Evolutionary conservation across 139 green algal genomes (phyloP), one percentile per base, ranked within the genome.

Genomic region (Chlamydomonas schloesseri): DNA sequence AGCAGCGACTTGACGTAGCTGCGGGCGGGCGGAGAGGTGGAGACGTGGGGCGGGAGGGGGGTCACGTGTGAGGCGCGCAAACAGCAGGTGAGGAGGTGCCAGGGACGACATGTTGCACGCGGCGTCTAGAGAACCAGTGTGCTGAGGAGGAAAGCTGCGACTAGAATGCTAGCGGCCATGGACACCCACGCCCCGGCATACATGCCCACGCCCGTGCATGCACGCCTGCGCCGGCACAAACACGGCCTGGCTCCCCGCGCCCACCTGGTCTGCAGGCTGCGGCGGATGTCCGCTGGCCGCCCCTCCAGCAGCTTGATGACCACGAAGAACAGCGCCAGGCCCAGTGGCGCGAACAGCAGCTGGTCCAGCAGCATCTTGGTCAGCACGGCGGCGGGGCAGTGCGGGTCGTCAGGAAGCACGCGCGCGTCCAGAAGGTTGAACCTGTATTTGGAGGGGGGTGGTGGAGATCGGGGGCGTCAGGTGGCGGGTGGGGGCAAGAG

Each of bases 361-460:
- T 94, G 91, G 73, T 94, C 91, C 23, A 87, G 57, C 21, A 80
- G 46, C 21, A 76, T 93, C 82, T 94, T 94, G 67, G 72, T 77
- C 21, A 90, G 17, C 1, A 85, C 67, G 47, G 79, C 79, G 46
- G 79, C 67, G 46, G 65, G 65, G 46, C 65, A 77, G 79, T 85
- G 79, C 55, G 79, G 79, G 67, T 85, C 65, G 23, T 85, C 79
- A 3, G 79, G 79, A 47, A 76, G 55, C n/a, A 85, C 69, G 47
- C 31, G n/a, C 3, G 18, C 23, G 67, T 85, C 79, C 20, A 85
- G 79, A 34, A 85, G 47, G 34, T 20, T 33, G 67, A 85, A 85
- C 79, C 79, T 85, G 67, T n/a, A n/a, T n/a, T n/a, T n/a, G n/a
- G n/a, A n/a, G n/a, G n/a, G 36, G 57, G 55, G 9, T 21, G 17